Evolutionary conservation across 176 grass and related monocot genomes (phyloP).

Genomic region (Leersia perrieri): DNA sequence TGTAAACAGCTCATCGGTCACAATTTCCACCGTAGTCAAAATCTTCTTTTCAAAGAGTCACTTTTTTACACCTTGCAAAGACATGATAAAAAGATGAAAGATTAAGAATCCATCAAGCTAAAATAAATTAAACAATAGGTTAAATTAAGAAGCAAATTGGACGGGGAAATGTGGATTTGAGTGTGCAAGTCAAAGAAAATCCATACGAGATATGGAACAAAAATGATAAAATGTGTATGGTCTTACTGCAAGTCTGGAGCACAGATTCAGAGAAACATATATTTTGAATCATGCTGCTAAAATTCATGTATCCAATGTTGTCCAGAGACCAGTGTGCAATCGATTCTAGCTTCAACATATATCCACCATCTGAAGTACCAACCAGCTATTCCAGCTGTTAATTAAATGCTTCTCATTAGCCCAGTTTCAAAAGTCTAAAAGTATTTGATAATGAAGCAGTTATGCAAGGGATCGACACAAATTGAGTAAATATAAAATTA

Average conservation of each 20-base stretch:
- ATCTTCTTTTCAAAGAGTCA: slow-evolving; percentile 17
- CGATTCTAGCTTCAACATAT: background rate
- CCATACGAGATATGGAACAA: background rate
- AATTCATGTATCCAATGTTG: slow-evolving; percentile 10
- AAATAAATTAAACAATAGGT: background rate
- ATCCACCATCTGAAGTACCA: background rate
- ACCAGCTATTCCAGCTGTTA: background rate
- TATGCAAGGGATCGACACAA: background rate
- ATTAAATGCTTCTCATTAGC: background rate
- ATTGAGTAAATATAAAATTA: slow-evolving; percentile 1
- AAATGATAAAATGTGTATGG: background rate
- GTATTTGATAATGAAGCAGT: background rate
- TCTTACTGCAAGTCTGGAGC: background rate
- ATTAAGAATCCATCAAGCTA: background rate
- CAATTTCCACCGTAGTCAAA: background rate
- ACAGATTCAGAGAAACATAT: no score
- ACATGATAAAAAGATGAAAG: slow-evolving; percentile 4
- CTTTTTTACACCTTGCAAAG: slow-evolving; percentile 27
- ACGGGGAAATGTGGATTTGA: background rate
- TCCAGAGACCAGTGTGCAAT: background rate
- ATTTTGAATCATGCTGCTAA: background rate
- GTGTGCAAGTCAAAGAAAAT: background rate
- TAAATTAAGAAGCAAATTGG: background rate
- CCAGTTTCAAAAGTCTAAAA: background rate
- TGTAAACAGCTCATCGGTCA: background rate